Evolutionary conservation across 2,329 filamentous ascomycete species (phyloP).

Genomic region (Mycogone perniciosa): DNA sequence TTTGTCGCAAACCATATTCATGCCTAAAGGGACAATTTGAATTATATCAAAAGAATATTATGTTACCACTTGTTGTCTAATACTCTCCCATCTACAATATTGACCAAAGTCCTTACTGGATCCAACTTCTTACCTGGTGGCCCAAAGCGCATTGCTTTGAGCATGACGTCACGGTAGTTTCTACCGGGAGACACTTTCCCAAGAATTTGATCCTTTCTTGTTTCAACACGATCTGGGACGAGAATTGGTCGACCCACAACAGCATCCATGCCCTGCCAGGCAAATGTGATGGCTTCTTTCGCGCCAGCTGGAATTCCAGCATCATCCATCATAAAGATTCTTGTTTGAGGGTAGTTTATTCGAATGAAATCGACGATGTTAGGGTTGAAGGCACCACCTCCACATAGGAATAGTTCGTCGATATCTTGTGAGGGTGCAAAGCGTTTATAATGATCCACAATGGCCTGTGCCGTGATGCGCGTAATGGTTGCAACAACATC

Average conservation of each 20-base stretch:
- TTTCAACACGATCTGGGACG: conserved; percentile 47
- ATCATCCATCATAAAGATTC: conserved; percentile 48
- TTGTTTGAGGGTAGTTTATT: conserved; percentile 37
- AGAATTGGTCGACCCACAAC: conserved; percentile 48
- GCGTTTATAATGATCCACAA: conserved; percentile 15
- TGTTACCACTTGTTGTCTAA: conserved; percentile 36
- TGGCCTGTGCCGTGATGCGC: conserved; percentile 35
- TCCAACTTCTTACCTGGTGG: conserved; percentile 34
- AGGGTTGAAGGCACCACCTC: conserved; percentile 50
- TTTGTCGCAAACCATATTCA: no score
- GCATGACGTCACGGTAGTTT: conserved; percentile 49
- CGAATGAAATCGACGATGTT: conserved; percentile 52
- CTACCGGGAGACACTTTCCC: conserved; percentile 50
- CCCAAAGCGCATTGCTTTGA: conserved; percentile 46
- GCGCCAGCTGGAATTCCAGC: conserved; percentile 42
- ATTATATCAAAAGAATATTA: neutral
- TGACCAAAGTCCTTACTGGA: conserved; percentile 45
- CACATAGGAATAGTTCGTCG: conserved; percentile 54
- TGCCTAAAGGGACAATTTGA: no score
- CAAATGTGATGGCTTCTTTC: conserved; percentile 47
- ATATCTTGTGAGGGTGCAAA: conserved; percentile 16
- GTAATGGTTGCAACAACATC: conserved; percentile 46
- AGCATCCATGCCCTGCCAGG: conserved; percentile 55
- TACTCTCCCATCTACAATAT: conserved; percentile 40
- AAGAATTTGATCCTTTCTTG: conserved; percentile 42